Conservation (phyloP, 305 asterid genomes). For the Vinca major region DNA sequence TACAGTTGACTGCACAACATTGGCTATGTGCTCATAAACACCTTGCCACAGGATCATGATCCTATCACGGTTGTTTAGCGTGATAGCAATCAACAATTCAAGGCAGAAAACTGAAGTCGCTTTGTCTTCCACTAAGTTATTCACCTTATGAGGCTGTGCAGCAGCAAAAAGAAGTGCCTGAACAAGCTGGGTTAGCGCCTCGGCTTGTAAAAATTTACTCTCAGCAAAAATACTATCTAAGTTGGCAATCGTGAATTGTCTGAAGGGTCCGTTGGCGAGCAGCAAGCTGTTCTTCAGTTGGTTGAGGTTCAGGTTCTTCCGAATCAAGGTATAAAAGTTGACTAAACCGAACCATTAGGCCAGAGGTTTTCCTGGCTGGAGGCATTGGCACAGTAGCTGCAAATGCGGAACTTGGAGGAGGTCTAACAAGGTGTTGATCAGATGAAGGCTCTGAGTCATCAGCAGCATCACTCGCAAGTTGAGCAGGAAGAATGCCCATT, state of each 20-base stretch:
- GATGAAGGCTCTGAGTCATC: conserved; percentile 51
- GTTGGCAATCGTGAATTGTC: conserved; percentile 70
- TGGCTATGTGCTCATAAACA: conserved; percentile 77
- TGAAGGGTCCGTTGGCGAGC: conserved; percentile 66
- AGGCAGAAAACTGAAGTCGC: conserved; percentile 72
- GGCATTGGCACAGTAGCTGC: conserved; percentile 31
- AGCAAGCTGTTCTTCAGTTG: conserved; percentile 75
- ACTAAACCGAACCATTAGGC: conserved; percentile 82
- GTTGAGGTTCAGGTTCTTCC: conserved; percentile 74
- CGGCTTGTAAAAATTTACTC: conserved; percentile 87
- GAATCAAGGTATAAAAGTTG: conserved; percentile 69
- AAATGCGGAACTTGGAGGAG: conserved; percentile 35
- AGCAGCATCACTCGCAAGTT: conserved; percentile 72
- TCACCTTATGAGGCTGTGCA: conserved; percentile 51
- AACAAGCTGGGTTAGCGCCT: conserved; percentile 70
- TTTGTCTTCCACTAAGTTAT: conserved; percentile 50
- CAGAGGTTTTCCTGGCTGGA: conserved; percentile 65
- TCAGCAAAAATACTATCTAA: conserved; percentile 79
- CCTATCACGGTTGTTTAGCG: conserved; percentile 82
- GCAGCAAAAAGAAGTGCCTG: conserved; percentile 71
- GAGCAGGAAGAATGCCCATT: conserved; percentile 81
- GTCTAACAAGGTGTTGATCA: conserved; percentile 36
- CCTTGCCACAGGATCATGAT: conserved; percentile 91
- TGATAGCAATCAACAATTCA: conserved; percentile 74
- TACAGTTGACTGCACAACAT: conserved; percentile 65